These are phyloP conservation scores for Pueraria montana DNA, from an alignment of 306 rosid species.

Conservation along the genomic window DNA sequence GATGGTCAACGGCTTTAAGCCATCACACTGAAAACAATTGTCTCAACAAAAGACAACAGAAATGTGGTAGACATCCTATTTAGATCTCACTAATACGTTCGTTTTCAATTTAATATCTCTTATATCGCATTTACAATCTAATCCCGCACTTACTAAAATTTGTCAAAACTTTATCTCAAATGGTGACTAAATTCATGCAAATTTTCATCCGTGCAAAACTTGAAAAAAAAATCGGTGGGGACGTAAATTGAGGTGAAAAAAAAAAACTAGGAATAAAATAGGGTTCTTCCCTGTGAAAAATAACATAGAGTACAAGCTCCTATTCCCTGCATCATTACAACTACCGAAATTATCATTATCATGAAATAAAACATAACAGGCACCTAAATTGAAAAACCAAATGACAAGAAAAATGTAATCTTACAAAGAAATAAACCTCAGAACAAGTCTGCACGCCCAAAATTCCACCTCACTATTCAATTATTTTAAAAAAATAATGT, in stretches of 20 bases:
- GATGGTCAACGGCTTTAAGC: background rate
- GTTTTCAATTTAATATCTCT: background rate
- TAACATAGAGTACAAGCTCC: background rate
- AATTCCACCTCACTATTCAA: constrained; percentile 20
- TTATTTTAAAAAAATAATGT: background rate
- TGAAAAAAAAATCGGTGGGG: no score
- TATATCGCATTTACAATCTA: background rate
- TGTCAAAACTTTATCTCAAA: background rate
- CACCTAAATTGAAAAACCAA: background rate
- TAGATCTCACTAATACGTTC: constrained; percentile 5
- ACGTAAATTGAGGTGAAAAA: no score
- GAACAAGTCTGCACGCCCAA: background rate
- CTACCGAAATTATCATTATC: constrained; percentile 8
- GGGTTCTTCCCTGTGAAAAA: no score
- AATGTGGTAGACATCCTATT: background rate
- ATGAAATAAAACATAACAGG: background rate
- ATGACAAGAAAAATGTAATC: constrained; percentile 9
- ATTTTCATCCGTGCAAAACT: background rate
- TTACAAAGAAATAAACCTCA: background rate
- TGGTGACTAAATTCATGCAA: background rate
- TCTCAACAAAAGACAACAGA: background rate
- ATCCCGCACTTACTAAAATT: background rate
- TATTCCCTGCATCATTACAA: background rate
- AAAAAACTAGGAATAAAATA: no score
- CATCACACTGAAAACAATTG: background rate